phyloP scores from a whole-genome alignment of 306 rosid genomes.

The Prinsepia uniflora region DNA sequence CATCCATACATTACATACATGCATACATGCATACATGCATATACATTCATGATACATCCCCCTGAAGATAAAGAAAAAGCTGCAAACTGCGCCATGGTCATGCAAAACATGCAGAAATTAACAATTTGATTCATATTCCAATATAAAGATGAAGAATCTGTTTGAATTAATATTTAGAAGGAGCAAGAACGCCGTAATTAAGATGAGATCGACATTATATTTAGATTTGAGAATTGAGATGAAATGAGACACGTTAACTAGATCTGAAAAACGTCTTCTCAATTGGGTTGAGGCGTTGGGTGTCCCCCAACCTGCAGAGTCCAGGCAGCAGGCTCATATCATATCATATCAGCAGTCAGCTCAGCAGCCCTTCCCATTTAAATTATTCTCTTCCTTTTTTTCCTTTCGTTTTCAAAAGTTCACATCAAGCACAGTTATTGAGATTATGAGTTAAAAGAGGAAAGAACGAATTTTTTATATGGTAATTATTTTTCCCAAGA shows the following conservation, averaged over 20 bases:
- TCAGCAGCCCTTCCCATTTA: slow-evolving; percentile 10
- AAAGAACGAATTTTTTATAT: slow-evolving; percentile 4
- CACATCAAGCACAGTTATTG: slow-evolving; percentile 45
- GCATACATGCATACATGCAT: neutral
- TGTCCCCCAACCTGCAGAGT: slow-evolving; percentile 6
- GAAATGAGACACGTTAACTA: neutral
- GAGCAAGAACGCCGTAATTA: too few relatives aligned
- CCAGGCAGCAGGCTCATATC: slow-evolving; percentile 5
- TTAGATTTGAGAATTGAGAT: neutral
- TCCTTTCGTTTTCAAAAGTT: slow-evolving; percentile 27
- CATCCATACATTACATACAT: neutral
- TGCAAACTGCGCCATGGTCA: neutral
- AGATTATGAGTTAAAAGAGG: neutral
- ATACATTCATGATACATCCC: slow-evolving; percentile 4
- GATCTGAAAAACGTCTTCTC: neutral
- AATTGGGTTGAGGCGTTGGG: slow-evolving; percentile 11
- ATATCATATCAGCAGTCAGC: slow-evolving; percentile 16
- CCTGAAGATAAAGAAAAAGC: slow-evolving; percentile 10
- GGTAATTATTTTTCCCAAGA: slow-evolving; percentile 7
- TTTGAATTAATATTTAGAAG: too few relatives aligned
- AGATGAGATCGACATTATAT: neutral
- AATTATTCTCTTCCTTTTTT: slow-evolving; percentile 19
- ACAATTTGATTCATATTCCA: too few relatives aligned
- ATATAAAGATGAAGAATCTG: too few relatives aligned
- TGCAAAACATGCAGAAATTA: neutral